Evolutionary conservation across 2,329 filamentous ascomycete genomes (phyloP), one percentile per base, ranked within the genome.

Genomic region (Niveomyces coronatus): DNA sequence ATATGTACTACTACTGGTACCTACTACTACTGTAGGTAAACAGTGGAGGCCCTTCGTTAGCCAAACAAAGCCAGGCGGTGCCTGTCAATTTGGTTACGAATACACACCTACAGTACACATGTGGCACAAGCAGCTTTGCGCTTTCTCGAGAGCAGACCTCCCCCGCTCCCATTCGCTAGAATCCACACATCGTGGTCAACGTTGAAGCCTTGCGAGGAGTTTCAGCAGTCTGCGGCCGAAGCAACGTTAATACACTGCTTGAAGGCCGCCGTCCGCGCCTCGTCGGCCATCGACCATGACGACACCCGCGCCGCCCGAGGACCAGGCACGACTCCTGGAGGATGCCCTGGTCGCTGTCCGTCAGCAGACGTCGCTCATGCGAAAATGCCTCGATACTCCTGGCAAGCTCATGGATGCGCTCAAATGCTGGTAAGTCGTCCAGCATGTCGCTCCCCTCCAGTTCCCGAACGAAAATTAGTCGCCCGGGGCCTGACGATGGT

Each of bases 401-500:
- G 89, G 91, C 47, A 98, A 98, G 74, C 79, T 98, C 49, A 98
- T 98, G 91, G 91, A 98, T 70, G 91, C 91, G 53, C 76, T 98
- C 54, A 98, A 98, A 68, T 96, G 89, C 84, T 94, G 88, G 91
- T 96, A 75, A 53, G 82, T 69, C 2, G 6, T 3, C 8, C 11
- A 10, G 5, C 4, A 20, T 6, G 17, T 13, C 8, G 15, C 26
- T 6, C 9, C 27, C n/a, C 10, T 32, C 14, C 37, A 28, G 39
- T 24, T 7, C 11, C 22, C 11, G 7, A 24, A 7, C 22, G 22
- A 24, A 11, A 24, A 11, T 11, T 24, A 7, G 22, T n/a, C n/a
- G 22, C 22, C 22, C 7, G 7, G 22, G 22, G 22, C 7, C 22
- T 24, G 11, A 24, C 22, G 11, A 24, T 7, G 7, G 11, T 24